phyloP scores from a whole-genome alignment of 257 asterid species.

The Rhazya stricta region DNA sequence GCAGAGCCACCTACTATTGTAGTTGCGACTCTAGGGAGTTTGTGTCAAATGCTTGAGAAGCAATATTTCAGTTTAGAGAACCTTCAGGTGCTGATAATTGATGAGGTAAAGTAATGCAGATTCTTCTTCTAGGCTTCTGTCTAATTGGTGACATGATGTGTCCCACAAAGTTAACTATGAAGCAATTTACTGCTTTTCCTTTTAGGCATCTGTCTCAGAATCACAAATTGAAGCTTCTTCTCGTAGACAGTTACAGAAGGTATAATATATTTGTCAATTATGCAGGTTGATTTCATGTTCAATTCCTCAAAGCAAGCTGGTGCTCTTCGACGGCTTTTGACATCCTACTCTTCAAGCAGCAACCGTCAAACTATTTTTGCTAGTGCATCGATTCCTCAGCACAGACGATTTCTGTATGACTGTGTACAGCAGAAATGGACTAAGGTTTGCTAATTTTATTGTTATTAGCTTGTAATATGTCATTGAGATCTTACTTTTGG shows the following conservation, averaged over 20 bases:
- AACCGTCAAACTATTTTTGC: slow-evolving; percentile 83
- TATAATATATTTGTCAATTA: slow-evolving; percentile 1
- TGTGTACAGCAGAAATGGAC: slow-evolving; percentile 95
- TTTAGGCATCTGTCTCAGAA: not conserved
- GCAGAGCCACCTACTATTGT: slow-evolving; percentile 85
- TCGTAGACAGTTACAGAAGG: not conserved
- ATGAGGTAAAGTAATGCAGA: slow-evolving; percentile 58
- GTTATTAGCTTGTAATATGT: not conserved
- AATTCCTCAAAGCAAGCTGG: slow-evolving; percentile 81
- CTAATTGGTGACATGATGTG: not conserved
- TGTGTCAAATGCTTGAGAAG: slow-evolving; percentile 85
- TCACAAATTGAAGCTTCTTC: not conserved
- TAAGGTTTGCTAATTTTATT: slow-evolving; percentile 44
- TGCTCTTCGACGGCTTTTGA: slow-evolving; percentile 72
- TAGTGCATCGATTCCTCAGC: slow-evolving; percentile 95
- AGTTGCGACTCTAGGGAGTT: slow-evolving; percentile 84
- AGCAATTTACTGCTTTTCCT: not conserved
- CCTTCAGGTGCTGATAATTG: slow-evolving; percentile 79
- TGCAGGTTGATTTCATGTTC: slow-evolving; percentile 91
- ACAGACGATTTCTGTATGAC: slow-evolving; percentile 69
- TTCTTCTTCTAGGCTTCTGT: slow-evolving; percentile 1
- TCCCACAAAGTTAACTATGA: slow-evolving; percentile 4
- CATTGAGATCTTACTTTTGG: not conserved
- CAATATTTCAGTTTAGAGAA: slow-evolving; percentile 63
- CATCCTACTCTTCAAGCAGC: slow-evolving; percentile 65